Base-by-base conservation (phyloP, 805 yeast genomes). In the Cyberlindnera samutprakarnensis region DNA sequence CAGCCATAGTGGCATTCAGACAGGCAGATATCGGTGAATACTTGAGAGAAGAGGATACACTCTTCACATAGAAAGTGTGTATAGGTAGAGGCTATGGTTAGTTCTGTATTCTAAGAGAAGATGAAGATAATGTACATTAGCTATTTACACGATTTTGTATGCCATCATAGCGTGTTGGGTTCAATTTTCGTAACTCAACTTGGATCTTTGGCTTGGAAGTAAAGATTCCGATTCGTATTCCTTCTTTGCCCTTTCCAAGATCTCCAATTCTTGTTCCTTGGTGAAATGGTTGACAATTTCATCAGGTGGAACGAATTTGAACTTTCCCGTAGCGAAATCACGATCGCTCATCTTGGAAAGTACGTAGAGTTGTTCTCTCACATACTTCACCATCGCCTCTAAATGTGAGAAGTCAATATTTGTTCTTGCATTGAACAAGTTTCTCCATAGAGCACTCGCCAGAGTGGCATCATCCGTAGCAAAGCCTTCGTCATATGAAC, bases 11-110 rank as follows among this genome's bases (percentile, higher is more conserved):
- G 12, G 95, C 95, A 4, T 90, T 84, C 58, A 78, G 98, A 70
- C 98, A 92, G 57, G 84, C 94, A 44, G 98, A 92, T 65, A 85
- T 92, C 44, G 98, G 98, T 42, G 98, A 92, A 61, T 92, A 86
- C 53, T 69, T 92, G 53, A 87, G 98, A 72, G 97, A 92, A 51
- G 98, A 92, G 67, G 97, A 92, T 59, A 86, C 96, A 25, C 63
- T 90, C 45, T 90, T 90, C 54, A 84, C 96, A 17, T 87, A 65
- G 23, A 8, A 8, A 10, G 21, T 8, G 21, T 8, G n/a, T n/a
- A n/a, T n/a, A n/a, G n/a, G n/a, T n/a, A n/a, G n/a, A 19, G 21
- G 21, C 7, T 19, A 19, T 19, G 21, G 10, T 8, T 8, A 19
- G 7, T 8, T 19, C 7, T 19, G 21, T 19, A 19, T 19, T 8